Base-by-base conservation (phyloP, 768 basidiomycete genomes). In the Arthromyces matolae region DNA sequence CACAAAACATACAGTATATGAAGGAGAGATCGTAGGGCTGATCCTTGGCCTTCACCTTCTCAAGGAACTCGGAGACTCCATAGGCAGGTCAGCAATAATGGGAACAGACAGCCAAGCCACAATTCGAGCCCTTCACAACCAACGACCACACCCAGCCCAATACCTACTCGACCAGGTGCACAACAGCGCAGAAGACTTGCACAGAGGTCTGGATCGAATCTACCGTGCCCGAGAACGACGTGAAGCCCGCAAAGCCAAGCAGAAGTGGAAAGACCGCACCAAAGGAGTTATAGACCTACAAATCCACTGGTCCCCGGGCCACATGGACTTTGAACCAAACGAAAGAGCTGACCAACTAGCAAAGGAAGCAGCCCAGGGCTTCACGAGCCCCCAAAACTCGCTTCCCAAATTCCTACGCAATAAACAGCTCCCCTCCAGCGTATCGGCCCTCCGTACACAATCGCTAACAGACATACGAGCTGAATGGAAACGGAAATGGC, bases 381-480 rank as follows among this genome's bases (percentile, higher is more conserved):
- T n/a, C 0, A 43, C 51, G 8, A 52, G 51, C 35, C 51, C 29
- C 4, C 7, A 25, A 6, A 13, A 22, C 14, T 13, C 7, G 19
- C 51, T 48, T 27, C 46, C 45, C 10, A 6, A 4, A 18, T 43
- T 24, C 33, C 38, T 52, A 3, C 13, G 35, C 8, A 29, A 31
- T 10, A 41, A 45, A n/a, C 45, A 54, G 22, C 51, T 29, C 7
- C 28, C 51, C 13, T 10, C 27, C 31, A 61, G 59, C 34, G 46
- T 34, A 14, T 46, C 59, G 3, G 53, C 54, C 18, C 42, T 54
- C 10, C 16, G 31, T 7, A 47, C 54, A 33, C 25, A 16, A 12
- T 19, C 43, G 16, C 24, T 38, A n/a, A 41, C 35, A 9, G 33
- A 22, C n/a, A 28, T 43, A 3, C 34, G 20, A 20, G 4, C 20